Base-by-base conservation (phyloP, 1,284 basidiomycete genomes). In the Microbotryum saponariae region DNA sequence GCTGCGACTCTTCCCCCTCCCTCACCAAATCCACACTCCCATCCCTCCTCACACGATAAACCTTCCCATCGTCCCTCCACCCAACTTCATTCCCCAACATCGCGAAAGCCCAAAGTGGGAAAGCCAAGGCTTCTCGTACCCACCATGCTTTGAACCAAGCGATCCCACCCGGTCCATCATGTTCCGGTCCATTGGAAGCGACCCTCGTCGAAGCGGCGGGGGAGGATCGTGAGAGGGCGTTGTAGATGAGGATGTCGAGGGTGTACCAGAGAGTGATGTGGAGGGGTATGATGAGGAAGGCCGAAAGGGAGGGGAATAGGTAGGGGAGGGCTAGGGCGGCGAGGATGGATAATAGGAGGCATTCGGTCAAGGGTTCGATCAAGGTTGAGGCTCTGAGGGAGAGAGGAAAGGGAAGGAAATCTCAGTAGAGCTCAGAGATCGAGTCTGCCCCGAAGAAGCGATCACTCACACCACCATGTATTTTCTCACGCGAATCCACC, bases 401-500 rank as follows among this genome's bases (percentile, higher is more conserved):
- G 25, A 31, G 31, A 31, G 29, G 29, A 7, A 9, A 42, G 12
- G 20, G 25, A 29, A 16, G 9, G 31, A 21, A 21, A 31, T 5
- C 7, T 27, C 31, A 48, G 31, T 14, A 54, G 44, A n/a, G 25
- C 37, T 21, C 23, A 51, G n/a, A 7, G 10, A 47, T 23, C 0
- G 18, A 9, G 21, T 42, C 37, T 18, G 37, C 37, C 14, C 14
- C 37, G 37, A 42, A 14, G 31, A 31, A 49, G 37, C 6, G 23
- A 6, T 1, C 27, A 60, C 70, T 60, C 37, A 72, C 70, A 89
- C 75, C 2, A 89, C 86, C 91, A 96, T 96, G 71, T 85, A 85
- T 74, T 93, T 94, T 59, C 92, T 83, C 29, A 96, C 92, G 50
- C 92, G 84, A 71, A 97, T 91, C 92, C 92, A 97, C 8, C 92